A percentile compares a stretch with the other conserved stretches of the same genome.
These are phyloP conservation scores for Metschnikowia aberdeeniae DNA, from an alignment of 805 yeast species.

Conservation along the genomic window DNA sequence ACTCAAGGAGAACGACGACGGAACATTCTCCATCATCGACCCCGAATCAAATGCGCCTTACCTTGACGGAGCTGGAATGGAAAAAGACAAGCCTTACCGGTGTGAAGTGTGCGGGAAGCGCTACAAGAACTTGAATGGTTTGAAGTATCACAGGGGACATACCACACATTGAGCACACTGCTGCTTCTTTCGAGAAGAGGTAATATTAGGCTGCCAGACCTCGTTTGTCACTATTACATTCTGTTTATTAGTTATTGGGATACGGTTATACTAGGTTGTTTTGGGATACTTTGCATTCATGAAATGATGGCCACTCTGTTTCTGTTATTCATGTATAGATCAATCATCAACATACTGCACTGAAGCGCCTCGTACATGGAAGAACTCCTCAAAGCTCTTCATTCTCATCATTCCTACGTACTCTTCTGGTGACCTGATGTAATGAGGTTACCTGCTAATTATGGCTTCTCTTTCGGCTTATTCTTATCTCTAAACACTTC, in stretches of 20 bases:
- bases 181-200: neutral
- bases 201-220: neutral
- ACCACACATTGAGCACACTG: conserved; percentile 68
- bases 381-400: no score
- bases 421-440: no score
- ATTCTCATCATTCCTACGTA: no score
- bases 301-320: conserved; percentile 1
- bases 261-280: conserved; percentile 5
- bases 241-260: conserved; percentile 5
- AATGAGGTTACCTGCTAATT: no score
- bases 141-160: conserved; percentile 96
- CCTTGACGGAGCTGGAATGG: conserved; percentile 91
- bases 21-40: conserved; percentile 86
- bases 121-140: conserved; percentile 91
- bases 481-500: no score
- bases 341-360: conserved; percentile 5
- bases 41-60: conserved; percentile 87
- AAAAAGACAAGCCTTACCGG: conserved; percentile 95
- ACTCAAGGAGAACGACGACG: conserved; percentile 85
- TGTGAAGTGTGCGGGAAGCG: conserved; percentile 98
- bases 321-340: conserved; percentile 6
- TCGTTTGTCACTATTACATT: conserved; percentile 4
- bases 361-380: neutral
- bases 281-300: conserved; percentile 6
- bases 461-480: no score